Conservation (phyloP, 805 yeast genomes). For the Teunomyces funiuensis region DNA sequence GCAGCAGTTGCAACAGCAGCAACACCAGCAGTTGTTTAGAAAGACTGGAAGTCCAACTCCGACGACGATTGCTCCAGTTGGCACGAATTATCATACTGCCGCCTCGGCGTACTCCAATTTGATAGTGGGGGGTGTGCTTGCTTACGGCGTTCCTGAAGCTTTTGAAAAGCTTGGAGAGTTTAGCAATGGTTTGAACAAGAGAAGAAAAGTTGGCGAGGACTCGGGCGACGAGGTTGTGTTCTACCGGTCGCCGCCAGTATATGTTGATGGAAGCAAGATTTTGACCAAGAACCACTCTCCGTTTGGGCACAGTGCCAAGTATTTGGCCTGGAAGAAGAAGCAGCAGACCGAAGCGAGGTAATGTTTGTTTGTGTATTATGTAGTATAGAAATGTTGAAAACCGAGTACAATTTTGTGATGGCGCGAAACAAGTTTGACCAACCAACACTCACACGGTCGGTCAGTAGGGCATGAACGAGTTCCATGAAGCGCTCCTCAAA, state of each 20-base stretch:
- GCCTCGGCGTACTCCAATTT: slow-evolving; percentile 37
- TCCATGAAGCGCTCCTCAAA: slow-evolving; percentile 49
- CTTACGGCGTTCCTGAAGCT: slow-evolving; percentile 29
- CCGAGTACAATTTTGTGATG: background rate
- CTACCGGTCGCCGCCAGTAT: slow-evolving; percentile 68
- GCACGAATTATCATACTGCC: slow-evolving; percentile 25
- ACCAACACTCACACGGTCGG: too few relatives aligned
- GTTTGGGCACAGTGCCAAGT: slow-evolving; percentile 72
- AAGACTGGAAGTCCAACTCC: slow-evolving; percentile 14
- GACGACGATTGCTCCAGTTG: slow-evolving; percentile 13
- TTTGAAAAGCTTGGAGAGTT: slow-evolving; percentile 16
- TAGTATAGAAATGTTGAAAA: slow-evolving; percentile 1
- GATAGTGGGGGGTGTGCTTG: slow-evolving; percentile 38
- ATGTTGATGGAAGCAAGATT: slow-evolving; percentile 23
- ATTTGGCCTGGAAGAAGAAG: slow-evolving; percentile 47
- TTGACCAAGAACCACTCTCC: slow-evolving; percentile 35
- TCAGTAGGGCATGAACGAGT: slow-evolving; percentile 37
- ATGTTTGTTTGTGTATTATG: slow-evolving; percentile 5
- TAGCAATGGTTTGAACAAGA: slow-evolving; percentile 26
- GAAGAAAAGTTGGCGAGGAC: slow-evolving; percentile 17
- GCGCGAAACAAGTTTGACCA: background rate
- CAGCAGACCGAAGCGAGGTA: slow-evolving; percentile 4
- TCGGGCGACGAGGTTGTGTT: slow-evolving; percentile 42
- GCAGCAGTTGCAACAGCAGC: slow-evolving; percentile 18
- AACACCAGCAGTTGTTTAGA: slow-evolving; percentile 14